Base-by-base conservation (phyloP, 768 basidiomycete species). In the Serpula lacrymans region DNA sequence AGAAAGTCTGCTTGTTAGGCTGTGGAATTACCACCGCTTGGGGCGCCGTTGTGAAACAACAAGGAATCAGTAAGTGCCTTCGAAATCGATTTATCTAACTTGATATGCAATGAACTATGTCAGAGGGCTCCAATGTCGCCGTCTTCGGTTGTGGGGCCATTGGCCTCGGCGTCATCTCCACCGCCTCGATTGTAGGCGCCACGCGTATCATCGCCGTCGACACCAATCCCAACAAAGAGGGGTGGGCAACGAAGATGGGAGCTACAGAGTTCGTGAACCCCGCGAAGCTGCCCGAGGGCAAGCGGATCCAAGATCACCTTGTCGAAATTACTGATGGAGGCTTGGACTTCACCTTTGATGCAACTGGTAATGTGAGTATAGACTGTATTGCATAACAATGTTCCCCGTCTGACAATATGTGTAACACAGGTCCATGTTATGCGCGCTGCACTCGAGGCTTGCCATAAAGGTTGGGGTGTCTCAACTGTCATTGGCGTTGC, bases 381-480 rank as follows among this genome's bases (percentile, higher is more conserved):
- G 13, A 69, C 69, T 42, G 36, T 66, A 58, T 45, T 33, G n/a
- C n/a, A n/a, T n/a, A n/a, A n/a, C n/a, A n/a, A n/a, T 20, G 6
- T 20, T 45, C 16, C 37, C 17, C 24, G 17, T n/a, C 34, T 34
- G 1, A 3, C 14, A 7, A n/a, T n/a, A n/a, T n/a, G n/a, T n/a
- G n/a, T n/a, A n/a, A n/a, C n/a, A n/a, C 41, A 87, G 85, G 87
- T 92, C 8, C 70, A 91, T 21, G 92, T 95, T 48, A 97, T 96
- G 94, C 81, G 94, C 46, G 71, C 84, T 35, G 96, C 96, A 18
- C 78, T 99, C 34, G 96, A 99, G 68, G 88, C 93, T n/a, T 97
- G 93, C 64, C 96, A 99, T 67, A 98, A 98, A 61, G 96, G 96
- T 11, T 99, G 96, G 96, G 96, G 96, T 52, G 84, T 97, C 30